Conservation (phyloP, 2,329 filamentous ascomycete species). For the Epicoccum sorghinum region DNA sequence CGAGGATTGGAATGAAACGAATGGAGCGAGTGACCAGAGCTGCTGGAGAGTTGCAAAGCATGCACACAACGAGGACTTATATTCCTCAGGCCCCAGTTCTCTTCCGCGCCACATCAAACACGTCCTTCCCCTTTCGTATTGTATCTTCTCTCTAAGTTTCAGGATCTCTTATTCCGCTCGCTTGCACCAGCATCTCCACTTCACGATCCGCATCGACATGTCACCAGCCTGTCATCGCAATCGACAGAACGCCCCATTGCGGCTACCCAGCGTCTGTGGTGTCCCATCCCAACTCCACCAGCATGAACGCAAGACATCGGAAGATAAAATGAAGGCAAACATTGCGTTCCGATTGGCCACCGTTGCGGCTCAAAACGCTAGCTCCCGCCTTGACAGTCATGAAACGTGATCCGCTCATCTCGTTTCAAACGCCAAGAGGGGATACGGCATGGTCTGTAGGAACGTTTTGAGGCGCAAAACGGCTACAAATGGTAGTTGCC, state of each 20-base stretch:
- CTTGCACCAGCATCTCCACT: slow-evolving; percentile 5
- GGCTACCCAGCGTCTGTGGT: neutral
- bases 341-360: neutral
- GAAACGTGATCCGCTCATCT: slow-evolving; percentile 15
- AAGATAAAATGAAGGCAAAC: neutral
- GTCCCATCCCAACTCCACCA: neutral
- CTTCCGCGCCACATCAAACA: neutral
- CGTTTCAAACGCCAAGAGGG: slow-evolving; percentile 16
- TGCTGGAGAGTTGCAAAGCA: neutral
- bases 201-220: neutral
- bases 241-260: slow-evolving; percentile 1
- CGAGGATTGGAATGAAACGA: neutral
- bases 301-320: slow-evolving; percentile 1
- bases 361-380: slow-evolving; percentile 13
- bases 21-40: slow-evolving; percentile 1
- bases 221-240: neutral
- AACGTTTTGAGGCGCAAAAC: neutral
- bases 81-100: neutral
- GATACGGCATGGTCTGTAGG: neutral
- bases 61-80: neutral
- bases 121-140: slow-evolving; percentile 5
- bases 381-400: slow-evolving; percentile 11
- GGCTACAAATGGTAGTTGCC: neutral
- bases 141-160: slow-evolving; percentile 9
- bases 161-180: neutral